Evolutionary conservation across 140 eudicot genomes (phyloP).

Genomic region (Anethum foeniculum): DNA sequence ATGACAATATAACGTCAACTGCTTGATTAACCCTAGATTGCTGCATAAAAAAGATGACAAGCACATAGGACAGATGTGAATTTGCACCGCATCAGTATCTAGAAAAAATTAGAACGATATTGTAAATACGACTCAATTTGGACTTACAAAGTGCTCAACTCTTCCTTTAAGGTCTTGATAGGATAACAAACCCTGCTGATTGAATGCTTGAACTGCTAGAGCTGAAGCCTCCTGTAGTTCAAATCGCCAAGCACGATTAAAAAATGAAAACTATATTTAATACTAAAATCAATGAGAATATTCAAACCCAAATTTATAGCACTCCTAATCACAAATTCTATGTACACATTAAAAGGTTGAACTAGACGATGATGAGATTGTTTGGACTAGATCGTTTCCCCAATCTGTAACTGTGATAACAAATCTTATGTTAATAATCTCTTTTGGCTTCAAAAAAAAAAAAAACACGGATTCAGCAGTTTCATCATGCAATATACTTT

Average conservation of each 20-base stretch:
- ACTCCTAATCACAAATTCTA: background rate
- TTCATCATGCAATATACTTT: background rate
- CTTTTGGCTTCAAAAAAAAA: too few species aligned
- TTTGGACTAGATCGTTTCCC: too few species aligned
- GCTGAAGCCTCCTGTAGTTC: constrained; percentile 9
- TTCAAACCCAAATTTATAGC: background rate
- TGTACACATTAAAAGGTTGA: too few species aligned
- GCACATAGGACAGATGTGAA: background rate
- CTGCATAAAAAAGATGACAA: constrained; percentile 22
- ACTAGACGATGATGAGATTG: too few species aligned
- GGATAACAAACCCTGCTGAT: background rate
- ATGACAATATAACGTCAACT: constrained; percentile 35
- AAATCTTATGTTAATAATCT: too few species aligned
- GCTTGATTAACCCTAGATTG: constrained; percentile 54
- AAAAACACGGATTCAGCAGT: background rate
- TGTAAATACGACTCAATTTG: background rate
- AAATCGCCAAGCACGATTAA: background rate
- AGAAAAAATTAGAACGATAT: background rate
- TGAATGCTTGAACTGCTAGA: constrained; percentile 1
- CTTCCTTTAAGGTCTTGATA: constrained; percentile 4
- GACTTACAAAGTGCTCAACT: constrained; percentile 18
- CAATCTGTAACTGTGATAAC: too few species aligned
- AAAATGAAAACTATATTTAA: background rate
- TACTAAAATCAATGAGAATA: background rate
- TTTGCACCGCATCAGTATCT: background rate